Conservation (phyloP, 1,284 basidiomycete species). For the Leucoagaricus sp. region DNA sequence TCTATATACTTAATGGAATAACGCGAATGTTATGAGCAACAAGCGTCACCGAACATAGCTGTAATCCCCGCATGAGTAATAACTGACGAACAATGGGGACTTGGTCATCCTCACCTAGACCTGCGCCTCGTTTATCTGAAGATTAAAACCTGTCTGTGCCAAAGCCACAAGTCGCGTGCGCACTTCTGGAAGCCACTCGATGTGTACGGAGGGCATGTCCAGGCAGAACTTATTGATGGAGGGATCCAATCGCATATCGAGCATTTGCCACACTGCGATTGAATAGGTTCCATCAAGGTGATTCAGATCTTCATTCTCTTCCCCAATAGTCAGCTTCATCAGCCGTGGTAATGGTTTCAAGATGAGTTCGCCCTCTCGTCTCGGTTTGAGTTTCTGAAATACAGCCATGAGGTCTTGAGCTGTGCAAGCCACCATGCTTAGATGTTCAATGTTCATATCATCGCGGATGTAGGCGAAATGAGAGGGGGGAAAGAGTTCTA, state of each 20-base stretch:
- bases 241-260: neutral
- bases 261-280: neutral
- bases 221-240: neutral
- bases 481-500: neutral
- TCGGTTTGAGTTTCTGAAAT: neutral
- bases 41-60: too few relatives aligned
- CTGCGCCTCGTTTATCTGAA: neutral
- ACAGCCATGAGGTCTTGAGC: neutral
- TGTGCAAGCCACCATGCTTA: neutral
- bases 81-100: neutral
- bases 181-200: neutral
- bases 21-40: too few relatives aligned
- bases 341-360: neutral
- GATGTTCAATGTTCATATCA: neutral
- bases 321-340: neutral
- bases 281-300: neutral
- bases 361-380: neutral
- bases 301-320: neutral
- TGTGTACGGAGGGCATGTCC: neutral
- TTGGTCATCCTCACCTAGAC: neutral
- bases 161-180: neutral
- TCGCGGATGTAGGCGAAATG: neutral
- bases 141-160: neutral
- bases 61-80: too few relatives aligned
- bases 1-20: too few relatives aligned